Evolutionary conservation across 352 stramenopile species (phyloP).

Genomic region (Nothophytophthora sp.): DNA sequence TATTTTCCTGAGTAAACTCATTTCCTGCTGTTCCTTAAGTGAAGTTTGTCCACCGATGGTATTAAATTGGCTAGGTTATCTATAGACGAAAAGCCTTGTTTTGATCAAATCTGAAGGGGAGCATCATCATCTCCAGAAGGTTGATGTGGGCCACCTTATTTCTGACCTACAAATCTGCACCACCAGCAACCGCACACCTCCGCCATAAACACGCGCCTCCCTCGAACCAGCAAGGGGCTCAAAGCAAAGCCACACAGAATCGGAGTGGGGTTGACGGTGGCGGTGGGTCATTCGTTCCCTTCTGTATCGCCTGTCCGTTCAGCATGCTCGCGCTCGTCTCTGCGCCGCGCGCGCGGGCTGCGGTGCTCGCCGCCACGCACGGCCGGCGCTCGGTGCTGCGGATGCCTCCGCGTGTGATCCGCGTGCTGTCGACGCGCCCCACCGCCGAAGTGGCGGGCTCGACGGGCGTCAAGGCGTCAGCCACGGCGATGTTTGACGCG

Average conservation of each 20-base stretch:
- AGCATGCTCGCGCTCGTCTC: conserved; percentile 28
- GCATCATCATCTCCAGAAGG: no score
- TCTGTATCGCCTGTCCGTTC: conserved; percentile 4
- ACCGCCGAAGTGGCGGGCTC: conserved; percentile 40
- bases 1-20: no score
- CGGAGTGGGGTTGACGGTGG: conserved; percentile 33
- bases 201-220: conserved; percentile 14
- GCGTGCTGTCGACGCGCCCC: conserved; percentile 64
- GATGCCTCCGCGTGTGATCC: conserved; percentile 31
- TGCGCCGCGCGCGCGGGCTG: conserved; percentile 9
- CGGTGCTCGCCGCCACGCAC: conserved; percentile 11
- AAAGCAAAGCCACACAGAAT: conserved; percentile 12
- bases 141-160: no score
- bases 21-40: no score
- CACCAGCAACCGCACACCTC: conserved; percentile 11
- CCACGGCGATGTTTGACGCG: conserved; percentile 24
- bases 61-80: no score
- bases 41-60: no score
- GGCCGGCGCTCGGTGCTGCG: conserved; percentile 8
- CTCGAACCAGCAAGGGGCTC: neutral
- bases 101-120: no score
- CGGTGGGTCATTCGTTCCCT: conserved; percentile 26
- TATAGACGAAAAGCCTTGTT: no score
- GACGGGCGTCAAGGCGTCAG: conserved; percentile 30
- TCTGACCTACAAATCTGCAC: no score